phyloP scores from a whole-genome alignment of 345 rosid genomes.

The Eutrema japonicum region DNA sequence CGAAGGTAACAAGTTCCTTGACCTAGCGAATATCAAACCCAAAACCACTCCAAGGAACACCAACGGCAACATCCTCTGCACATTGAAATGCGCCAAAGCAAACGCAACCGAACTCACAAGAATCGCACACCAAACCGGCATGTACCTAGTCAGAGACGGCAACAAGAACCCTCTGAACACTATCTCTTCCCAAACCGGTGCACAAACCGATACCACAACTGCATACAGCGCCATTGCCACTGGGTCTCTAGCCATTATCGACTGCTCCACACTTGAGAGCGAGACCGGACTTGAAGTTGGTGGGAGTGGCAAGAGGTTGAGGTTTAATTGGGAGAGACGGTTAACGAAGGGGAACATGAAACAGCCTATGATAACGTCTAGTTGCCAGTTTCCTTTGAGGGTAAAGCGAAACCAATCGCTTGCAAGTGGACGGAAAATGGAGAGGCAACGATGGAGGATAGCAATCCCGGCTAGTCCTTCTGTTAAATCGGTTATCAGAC shows the following conservation, averaged over 20 bases:
- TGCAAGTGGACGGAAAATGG: constrained; percentile 84
- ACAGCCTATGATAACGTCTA: constrained; percentile 90
- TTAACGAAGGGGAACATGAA: constrained; percentile 94
- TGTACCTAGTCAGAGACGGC: constrained; percentile 93
- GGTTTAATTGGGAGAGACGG: constrained; percentile 93
- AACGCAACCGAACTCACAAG: constrained; percentile 89
- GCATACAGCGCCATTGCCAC: constrained; percentile 96
- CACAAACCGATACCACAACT: constrained; percentile 85
- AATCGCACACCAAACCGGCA: constrained; percentile 98
- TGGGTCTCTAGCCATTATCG: constrained; percentile 92
- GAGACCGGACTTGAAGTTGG: constrained; percentile 78
- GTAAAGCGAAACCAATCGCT: constrained; percentile 89
- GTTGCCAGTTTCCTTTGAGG: constrained; percentile 75
- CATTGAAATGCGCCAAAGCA: constrained; percentile 94
- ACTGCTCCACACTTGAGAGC: constrained; percentile 91
- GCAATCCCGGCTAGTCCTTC: constrained; percentile 96
- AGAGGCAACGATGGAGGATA: constrained; percentile 84
- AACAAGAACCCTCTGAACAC: constrained; percentile 97
- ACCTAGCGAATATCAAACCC: constrained; percentile 89
- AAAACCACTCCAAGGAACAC: constrained; percentile 90
- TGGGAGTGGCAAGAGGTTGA: constrained; percentile 72
- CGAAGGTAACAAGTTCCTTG: constrained; percentile 83
- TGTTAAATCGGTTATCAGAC: constrained; percentile 91
- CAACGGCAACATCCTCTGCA: constrained; percentile 97
- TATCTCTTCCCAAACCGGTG: constrained; percentile 99